Evolutionary conservation across 345 rosid species (phyloP).

Genomic region (Eucalyptus pauciflora): DNA sequence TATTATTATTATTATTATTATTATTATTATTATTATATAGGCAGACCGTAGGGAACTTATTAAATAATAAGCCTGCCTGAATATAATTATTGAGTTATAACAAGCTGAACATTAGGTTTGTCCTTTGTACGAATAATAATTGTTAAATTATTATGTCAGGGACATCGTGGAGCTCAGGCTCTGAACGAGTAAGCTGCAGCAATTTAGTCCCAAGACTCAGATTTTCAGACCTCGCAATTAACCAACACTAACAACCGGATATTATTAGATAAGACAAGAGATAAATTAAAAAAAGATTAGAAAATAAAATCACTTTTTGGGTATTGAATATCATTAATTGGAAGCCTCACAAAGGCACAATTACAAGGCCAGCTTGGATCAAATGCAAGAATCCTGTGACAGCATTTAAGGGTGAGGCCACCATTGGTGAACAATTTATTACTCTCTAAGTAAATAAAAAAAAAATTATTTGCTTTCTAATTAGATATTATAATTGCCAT

Average conservation of each 20-base stretch:
- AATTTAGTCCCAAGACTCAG: not conserved
- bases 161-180: not conserved
- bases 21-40: too few species aligned
- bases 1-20: too few species aligned
- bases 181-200: not conserved
- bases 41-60: not conserved
- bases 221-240: not conserved
- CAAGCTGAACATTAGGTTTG: not conserved
- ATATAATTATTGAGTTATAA: not conserved
- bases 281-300: not conserved
- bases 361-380: not conserved
- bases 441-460: not conserved
- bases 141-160: not conserved
- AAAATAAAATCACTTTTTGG: not conserved
- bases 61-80: not conserved
- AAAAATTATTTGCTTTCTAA: not conserved
- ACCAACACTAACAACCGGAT: not conserved
- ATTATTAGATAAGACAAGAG: not conserved
- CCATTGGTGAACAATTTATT: not conserved
- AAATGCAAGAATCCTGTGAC: conserved; percentile 29
- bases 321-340: conserved; percentile 15
- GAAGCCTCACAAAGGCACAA: conserved; percentile 4
- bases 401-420: conserved; percentile 4
- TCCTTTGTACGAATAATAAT: not conserved
- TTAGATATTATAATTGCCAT: not conserved